phyloP scores from a whole-genome alignment of 169 alveolate species.

The Plasmodium coatneyi region DNA sequence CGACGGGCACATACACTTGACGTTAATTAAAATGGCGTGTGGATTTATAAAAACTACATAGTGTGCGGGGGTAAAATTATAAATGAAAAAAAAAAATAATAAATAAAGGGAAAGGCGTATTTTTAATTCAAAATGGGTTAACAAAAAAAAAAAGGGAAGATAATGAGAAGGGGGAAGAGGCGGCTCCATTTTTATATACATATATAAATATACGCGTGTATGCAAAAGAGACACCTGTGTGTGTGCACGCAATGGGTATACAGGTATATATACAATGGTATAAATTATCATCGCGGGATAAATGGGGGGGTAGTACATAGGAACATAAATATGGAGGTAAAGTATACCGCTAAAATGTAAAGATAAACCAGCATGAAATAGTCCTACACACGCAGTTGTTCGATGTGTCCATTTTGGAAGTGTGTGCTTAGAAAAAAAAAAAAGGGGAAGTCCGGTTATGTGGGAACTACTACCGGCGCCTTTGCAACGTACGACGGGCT shows the following conservation, averaged over 20 bases:
- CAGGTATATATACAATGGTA: not conserved
- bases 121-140: not conserved
- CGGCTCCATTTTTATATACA: not conserved
- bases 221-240: not conserved
- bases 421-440: not conserved
- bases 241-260: not conserved
- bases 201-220: not conserved
- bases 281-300: not conserved
- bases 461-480: not conserved
- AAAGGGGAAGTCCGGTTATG: not conserved
- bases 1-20: not conserved
- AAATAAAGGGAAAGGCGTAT: not conserved
- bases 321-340: not conserved
- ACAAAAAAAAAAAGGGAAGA: not conserved
- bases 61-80: not conserved
- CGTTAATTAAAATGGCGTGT: not conserved
- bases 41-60: not conserved
- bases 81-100: not conserved
- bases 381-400: not conserved
- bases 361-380: not conserved
- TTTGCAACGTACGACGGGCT: conserved; percentile 47
- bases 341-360: not conserved
- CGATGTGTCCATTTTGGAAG: not conserved
- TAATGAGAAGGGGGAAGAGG: not conserved
- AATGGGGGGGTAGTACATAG: not conserved